Percentiles rank a stretch among this genome's conserved stretches.
These are phyloP conservation scores for Tephrocybe rancida DNA, from an alignment of 768 basidiomycete genomes.

Conservation along the genomic window DNA sequence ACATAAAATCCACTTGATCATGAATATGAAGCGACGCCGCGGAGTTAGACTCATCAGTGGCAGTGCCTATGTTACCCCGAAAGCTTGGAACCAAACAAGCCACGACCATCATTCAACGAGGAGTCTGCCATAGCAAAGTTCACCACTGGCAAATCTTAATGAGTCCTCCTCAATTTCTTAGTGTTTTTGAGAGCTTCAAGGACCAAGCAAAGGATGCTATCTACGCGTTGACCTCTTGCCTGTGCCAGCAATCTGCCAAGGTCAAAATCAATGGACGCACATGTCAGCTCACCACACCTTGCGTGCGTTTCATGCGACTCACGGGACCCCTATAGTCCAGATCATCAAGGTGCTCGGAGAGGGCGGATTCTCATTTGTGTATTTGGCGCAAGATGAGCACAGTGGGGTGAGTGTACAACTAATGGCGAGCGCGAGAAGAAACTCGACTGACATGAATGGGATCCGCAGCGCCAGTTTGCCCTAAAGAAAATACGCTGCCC, in stretches of 20 bases:
- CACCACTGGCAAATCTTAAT: slow-evolving; percentile 8
- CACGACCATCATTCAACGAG: slow-evolving; percentile 1
- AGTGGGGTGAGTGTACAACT: slow-evolving; percentile 62
- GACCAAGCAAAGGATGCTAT: slow-evolving; percentile 83
- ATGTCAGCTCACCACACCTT: slow-evolving; percentile 54
- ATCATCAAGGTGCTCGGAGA: slow-evolving; percentile 94
- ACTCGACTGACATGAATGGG: background rate
- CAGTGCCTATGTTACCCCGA: slow-evolving; percentile 11
- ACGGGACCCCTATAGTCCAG: slow-evolving; percentile 58
- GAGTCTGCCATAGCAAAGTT: background rate
- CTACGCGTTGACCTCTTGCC: slow-evolving; percentile 79
- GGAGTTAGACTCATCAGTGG: background rate
- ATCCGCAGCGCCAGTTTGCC: slow-evolving; percentile 80
- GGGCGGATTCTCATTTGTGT: slow-evolving; percentile 94
- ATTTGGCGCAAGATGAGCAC: slow-evolving; percentile 83
- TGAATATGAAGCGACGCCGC: background rate
- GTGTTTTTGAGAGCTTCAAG: slow-evolving; percentile 57
- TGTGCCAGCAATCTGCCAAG: slow-evolving; percentile 80
- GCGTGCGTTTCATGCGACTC: slow-evolving; percentile 9
- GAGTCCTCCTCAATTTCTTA: slow-evolving; percentile 41
- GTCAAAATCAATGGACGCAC: slow-evolving; percentile 96
- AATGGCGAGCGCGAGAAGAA: background rate
- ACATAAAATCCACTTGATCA: background rate
- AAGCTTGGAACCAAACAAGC: slow-evolving; percentile 6
- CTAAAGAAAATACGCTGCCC: slow-evolving; percentile 97